These are phyloP conservation scores for Nyssa sinensis DNA, from an alignment of 148 eudicot species.

Conservation along the genomic window DNA sequence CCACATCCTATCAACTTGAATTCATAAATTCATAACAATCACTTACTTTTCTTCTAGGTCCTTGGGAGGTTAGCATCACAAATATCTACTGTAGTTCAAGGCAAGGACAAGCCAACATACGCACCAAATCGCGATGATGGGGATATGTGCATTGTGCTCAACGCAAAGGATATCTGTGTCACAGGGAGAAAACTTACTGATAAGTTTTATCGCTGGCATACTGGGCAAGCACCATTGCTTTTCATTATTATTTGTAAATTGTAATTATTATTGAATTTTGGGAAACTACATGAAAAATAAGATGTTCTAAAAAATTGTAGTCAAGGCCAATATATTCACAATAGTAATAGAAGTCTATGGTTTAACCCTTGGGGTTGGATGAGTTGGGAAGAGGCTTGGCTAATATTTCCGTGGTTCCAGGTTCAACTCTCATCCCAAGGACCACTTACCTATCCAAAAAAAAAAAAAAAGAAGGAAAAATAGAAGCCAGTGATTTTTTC, in stretches of 20 bases:
- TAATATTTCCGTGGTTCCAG: no score
- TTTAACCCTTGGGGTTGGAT: no score
- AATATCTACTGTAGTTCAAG: slow-evolving; percentile 84
- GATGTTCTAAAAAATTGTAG: no score
- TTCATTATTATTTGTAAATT: neutral
- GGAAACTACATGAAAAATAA: neutral
- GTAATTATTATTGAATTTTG: neutral
- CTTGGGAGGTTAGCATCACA: slow-evolving; percentile 93
- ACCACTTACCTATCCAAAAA: no score
- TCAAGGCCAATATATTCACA: no score
- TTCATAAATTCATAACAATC: neutral
- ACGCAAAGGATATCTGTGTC: slow-evolving; percentile 85
- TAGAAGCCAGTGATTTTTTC: no score
- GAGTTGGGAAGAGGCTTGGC: no score
- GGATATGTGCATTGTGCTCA: slow-evolving; percentile 89
- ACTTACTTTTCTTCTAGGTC: slow-evolving; percentile 38
- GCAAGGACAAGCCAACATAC: slow-evolving; percentile 93
- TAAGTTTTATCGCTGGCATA: slow-evolving; percentile 87
- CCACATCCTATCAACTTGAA: neutral
- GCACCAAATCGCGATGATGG: slow-evolving; percentile 92
- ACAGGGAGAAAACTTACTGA: slow-evolving; percentile 92
- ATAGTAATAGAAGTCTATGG: no score
- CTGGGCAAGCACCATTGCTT: slow-evolving; percentile 57
- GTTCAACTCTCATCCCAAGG: no score
- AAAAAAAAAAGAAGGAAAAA: no score